Evolutionary conservation across 169 alveolate species (phyloP).

Genomic region (Plasmodium yoelii): DNA sequence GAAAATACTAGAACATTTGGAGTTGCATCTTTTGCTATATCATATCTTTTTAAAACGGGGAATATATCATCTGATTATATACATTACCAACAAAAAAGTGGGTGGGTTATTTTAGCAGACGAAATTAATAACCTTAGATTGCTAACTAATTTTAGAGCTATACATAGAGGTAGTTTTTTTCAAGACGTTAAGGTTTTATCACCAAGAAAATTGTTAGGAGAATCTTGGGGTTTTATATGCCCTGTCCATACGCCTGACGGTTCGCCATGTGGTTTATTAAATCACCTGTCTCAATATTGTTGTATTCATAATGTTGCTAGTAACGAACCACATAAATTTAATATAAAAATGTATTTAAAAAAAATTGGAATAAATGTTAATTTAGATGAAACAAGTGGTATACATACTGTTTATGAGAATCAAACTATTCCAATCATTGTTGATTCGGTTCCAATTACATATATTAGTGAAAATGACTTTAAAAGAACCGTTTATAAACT

Average conservation of each 20-base stretch:
- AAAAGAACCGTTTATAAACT: constrained; percentile 72
- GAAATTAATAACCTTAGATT: constrained; percentile 97
- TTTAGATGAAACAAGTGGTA: constrained; percentile 73
- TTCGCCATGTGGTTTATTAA: constrained; percentile 99
- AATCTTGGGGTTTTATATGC: constrained; percentile 99
- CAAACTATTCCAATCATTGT: constrained; percentile 72
- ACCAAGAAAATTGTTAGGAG: constrained; percentile 97
- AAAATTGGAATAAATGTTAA: constrained; percentile 57
- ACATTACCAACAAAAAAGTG: constrained; percentile 93
- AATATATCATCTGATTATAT: constrained; percentile 42
- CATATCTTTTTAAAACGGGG: constrained; percentile 70
- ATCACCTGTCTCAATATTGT: constrained; percentile 95
- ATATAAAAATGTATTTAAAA: constrained; percentile 71
- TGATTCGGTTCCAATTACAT: constrained; percentile 77
- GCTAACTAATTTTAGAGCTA: constrained; percentile 97
- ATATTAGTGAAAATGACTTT: constrained; percentile 85
- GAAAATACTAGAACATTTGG: constrained; percentile 1
- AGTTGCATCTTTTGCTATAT: constrained; percentile 1
- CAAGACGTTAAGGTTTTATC: constrained; percentile 62
- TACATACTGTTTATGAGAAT: constrained; percentile 43
- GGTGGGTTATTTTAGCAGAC: constrained; percentile 98
- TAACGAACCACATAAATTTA: constrained; percentile 65
- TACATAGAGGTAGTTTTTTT: constrained; percentile 99
- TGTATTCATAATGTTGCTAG: constrained; percentile 58
- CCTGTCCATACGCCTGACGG: constrained; percentile 99